Evolutionary conservation across 768 basidiomycete species (phyloP).

Genomic region (Tremella mesenterica): DNA sequence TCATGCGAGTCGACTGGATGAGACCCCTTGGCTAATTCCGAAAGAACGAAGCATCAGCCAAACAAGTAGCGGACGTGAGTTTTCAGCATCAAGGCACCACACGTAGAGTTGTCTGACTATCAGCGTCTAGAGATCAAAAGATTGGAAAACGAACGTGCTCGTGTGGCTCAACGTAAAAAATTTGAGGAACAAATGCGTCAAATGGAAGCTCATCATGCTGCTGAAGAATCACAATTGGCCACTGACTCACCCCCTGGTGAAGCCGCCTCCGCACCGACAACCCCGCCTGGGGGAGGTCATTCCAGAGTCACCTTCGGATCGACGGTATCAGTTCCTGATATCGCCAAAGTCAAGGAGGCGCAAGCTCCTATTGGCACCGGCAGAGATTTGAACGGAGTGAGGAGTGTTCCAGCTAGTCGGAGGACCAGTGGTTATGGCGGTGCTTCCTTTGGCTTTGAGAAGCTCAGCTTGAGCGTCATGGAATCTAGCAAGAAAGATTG

Average conservation of each 20-base stretch:
- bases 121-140: constrained; percentile 86
- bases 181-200: constrained; percentile 96
- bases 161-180: constrained; percentile 69
- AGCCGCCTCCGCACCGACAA: constrained; percentile 32
- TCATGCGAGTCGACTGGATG: no score
- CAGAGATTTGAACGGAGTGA: constrained; percentile 31
- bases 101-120: neutral
- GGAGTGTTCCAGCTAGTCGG: constrained; percentile 42
- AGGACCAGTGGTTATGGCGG: constrained; percentile 34
- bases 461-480: constrained; percentile 42
- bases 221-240: constrained; percentile 45
- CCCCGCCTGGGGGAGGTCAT: constrained; percentile 46
- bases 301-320: constrained; percentile 50
- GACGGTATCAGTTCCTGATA: constrained; percentile 46
- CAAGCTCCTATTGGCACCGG: constrained; percentile 33
- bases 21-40: no score
- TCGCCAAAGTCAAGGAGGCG: constrained; percentile 2
- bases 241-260: constrained; percentile 43
- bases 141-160: constrained; percentile 80
- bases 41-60: constrained; percentile 22
- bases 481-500: constrained; percentile 18
- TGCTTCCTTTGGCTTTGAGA: constrained; percentile 41
- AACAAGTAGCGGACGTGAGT: constrained; percentile 29
- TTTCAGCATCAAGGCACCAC: neutral
- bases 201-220: constrained; percentile 82